phyloP scores from a whole-genome alignment of 108 stramenopile species.

The Pseudonitzschia pungens region DNA sequence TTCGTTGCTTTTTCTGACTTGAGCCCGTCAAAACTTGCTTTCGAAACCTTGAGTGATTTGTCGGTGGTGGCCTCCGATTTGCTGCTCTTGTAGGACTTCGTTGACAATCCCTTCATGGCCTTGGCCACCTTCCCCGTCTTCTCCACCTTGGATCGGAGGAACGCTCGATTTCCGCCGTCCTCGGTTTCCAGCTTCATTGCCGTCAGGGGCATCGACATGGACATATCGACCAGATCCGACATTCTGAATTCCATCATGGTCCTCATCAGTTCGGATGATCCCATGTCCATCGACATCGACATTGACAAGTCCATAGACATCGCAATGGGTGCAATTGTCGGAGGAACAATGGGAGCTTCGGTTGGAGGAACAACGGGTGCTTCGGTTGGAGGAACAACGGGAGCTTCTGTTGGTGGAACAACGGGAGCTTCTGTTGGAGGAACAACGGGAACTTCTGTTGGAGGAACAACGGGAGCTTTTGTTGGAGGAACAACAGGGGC shows the following conservation, averaged over 20 bases:
- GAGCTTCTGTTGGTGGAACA: no score
- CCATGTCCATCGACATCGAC: background rate
- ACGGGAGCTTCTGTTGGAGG: slow-evolving; percentile 19
- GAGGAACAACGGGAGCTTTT: background rate
- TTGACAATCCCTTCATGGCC: no score
- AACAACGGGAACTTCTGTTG: background rate
- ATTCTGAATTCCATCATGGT: no score
- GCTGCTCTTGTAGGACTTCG: no score
- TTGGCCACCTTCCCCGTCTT: background rate
- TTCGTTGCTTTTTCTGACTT: background rate
- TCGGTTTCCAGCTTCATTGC: no score
- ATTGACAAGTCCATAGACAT: background rate
- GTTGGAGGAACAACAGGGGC: slow-evolving; percentile 1
- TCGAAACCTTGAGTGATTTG: background rate
- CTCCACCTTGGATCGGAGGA: background rate
- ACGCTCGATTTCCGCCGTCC: no score
- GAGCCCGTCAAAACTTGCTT: no score
- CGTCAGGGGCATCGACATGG: no score
- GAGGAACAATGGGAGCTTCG: slow-evolving; percentile 6
- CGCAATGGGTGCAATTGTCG: slow-evolving; percentile 1
- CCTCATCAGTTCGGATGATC: background rate
- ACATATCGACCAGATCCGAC: no score
- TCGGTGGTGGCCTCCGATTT: background rate
- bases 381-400: background rate
- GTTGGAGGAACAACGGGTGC: slow-evolving; percentile 8